phyloP scores from a whole-genome alignment of 768 basidiomycete genomes.

The Agrocybe pediades region DNA sequence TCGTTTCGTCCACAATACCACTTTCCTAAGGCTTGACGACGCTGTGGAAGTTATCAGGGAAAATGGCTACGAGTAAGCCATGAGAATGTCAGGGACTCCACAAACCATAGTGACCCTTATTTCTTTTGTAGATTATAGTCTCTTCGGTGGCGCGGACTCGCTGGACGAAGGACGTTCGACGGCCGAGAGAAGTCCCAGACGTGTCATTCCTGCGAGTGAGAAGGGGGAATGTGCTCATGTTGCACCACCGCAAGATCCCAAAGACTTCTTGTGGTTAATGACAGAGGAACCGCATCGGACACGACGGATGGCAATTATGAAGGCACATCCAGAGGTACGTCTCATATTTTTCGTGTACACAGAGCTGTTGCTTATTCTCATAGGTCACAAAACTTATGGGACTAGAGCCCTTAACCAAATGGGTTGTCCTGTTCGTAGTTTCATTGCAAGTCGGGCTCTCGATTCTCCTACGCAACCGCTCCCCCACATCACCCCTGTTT shows the following conservation, averaged over 20 bases:
- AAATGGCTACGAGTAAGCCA: too few relatives aligned
- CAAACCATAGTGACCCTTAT: not conserved
- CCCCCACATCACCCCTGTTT: conserved; percentile 72
- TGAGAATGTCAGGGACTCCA: too few relatives aligned
- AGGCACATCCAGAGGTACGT: conserved; percentile 88
- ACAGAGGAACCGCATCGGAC: conserved; percentile 97
- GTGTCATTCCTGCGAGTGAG: conserved; percentile 47
- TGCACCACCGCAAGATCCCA: conserved; percentile 69
- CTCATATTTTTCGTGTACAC: not conserved
- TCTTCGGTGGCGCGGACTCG: conserved; percentile 84
- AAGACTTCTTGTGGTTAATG: conserved; percentile 95
- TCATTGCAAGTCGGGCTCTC: conserved; percentile 71
- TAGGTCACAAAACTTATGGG: conserved; percentile 98
- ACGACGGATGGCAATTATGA: conserved; percentile 86
- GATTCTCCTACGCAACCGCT: conserved; percentile 63
- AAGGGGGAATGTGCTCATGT: conserved; percentile 36
- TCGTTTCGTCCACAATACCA: too few relatives aligned
- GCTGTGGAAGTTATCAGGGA: too few relatives aligned
- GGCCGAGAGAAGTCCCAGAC: conserved; percentile 44
- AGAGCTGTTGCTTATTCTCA: not conserved
- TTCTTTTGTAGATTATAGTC: conserved; percentile 64
- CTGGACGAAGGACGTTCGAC: conserved; percentile 48
- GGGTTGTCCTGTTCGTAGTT: conserved; percentile 83
- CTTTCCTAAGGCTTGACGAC: too few relatives aligned
- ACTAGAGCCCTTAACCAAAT: conserved; percentile 89